A percentile compares a stretch with the other conserved stretches of the same genome.
Conservation (phyloP, 2,329 filamentous ascomycete species). For the Phyllosticta paracitricarpa region DNA sequence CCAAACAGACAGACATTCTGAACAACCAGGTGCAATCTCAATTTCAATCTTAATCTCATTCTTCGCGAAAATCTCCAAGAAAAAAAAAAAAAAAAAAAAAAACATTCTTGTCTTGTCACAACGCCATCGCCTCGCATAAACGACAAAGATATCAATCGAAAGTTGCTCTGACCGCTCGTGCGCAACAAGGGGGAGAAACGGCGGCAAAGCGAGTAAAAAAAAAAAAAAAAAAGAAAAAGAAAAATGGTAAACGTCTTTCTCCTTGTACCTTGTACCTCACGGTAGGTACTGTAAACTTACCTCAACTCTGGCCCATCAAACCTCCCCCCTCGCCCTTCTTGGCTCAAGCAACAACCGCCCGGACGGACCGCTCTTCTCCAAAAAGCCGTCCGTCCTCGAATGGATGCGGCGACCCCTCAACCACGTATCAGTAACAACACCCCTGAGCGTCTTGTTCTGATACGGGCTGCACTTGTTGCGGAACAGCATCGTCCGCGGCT, state of each 20-base stretch:
- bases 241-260: no score
- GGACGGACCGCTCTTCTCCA: slow-evolving; percentile 44
- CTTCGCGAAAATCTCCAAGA: no score
- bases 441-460: slow-evolving; percentile 67
- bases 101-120: no score
- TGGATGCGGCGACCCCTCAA: slow-evolving; percentile 68
- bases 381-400: slow-evolving; percentile 53
- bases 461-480: slow-evolving; percentile 88
- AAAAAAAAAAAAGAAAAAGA: no score
- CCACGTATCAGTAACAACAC: slow-evolving; percentile 79
- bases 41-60: no score
- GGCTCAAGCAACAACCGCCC: slow-evolving; percentile 45
- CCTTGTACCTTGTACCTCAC: no score
- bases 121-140: neutral
- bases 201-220: no score
- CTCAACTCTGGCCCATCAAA: neutral
- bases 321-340: slow-evolving; percentile 18
- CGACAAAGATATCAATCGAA: neutral
- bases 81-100: no score
- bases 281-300: neutral
- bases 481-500: slow-evolving; percentile 77
- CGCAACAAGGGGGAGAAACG: no score
- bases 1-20: no score
- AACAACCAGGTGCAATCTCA: no score
- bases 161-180: no score